Evolutionary conservation across 2,329 filamentous ascomycete genomes (phyloP).

Genomic region (Aspergillus quadrilineatus): DNA sequence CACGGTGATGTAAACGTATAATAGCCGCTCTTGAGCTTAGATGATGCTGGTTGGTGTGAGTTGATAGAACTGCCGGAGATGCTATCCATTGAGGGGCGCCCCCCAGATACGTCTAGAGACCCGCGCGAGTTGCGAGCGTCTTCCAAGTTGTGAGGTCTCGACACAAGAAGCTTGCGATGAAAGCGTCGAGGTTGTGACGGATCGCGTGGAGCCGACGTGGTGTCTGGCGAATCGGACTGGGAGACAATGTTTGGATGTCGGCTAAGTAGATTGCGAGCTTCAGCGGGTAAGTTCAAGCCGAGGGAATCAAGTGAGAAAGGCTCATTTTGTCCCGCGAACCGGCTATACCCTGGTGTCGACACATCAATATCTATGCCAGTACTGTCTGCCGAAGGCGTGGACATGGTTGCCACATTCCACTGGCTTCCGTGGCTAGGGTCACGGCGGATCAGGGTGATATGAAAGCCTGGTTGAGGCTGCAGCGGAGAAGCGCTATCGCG

Average conservation of each 20-base stretch:
- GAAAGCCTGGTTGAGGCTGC: constrained; percentile 30
- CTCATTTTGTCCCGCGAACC: constrained; percentile 50
- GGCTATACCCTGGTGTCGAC: constrained; percentile 59
- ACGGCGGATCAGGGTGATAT: constrained; percentile 66
- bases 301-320: constrained; percentile 35
- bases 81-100: constrained; percentile 21
- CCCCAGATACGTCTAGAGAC: constrained; percentile 20
- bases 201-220: constrained; percentile 15
- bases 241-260: constrained; percentile 7
- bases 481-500: constrained; percentile 9
- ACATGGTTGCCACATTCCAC: constrained; percentile 72
- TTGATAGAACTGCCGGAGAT: constrained; percentile 17
- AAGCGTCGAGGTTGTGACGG: constrained; percentile 30
- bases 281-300: constrained; percentile 25
- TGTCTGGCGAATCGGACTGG: constrained; percentile 2
- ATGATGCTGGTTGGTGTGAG: constrained; percentile 13
- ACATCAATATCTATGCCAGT: constrained; percentile 54
- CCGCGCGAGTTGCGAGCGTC: constrained; percentile 20
- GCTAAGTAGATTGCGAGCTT: constrained; percentile 11
- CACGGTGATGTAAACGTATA: constrained; percentile 84
- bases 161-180: constrained; percentile 35
- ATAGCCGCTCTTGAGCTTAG: constrained; percentile 41
- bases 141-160: constrained; percentile 25
- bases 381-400: constrained; percentile 35
- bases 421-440: constrained; percentile 67